Percentiles rank a stretch among this genome's conserved stretches.
phyloP scores from a whole-genome alignment of 352 stramenopile genomes.

The Pilasporangium apinafurcum region DNA sequence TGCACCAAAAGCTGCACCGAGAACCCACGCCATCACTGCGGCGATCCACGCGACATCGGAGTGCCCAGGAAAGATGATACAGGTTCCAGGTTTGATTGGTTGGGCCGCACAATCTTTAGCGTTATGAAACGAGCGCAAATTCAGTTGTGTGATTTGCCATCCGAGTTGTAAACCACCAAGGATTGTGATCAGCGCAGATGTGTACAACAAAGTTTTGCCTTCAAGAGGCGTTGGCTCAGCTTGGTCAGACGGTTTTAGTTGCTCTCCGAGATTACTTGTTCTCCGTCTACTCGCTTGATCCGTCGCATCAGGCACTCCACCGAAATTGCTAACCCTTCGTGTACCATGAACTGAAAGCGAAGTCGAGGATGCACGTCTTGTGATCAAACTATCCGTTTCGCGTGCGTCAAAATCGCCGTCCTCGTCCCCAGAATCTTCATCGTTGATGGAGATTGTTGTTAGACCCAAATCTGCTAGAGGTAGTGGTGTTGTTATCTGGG shows the following conservation, averaged over 20 bases:
- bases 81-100: conserved; percentile 16
- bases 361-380: conserved; percentile 2
- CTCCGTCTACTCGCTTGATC: background rate
- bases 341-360: background rate
- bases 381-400: conserved; percentile 4
- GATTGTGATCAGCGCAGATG: conserved; percentile 24
- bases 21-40: conserved; percentile 30
- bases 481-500: conserved; percentile 1
- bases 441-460: conserved; percentile 7
- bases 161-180: conserved; percentile 27
- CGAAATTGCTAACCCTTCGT: conserved; percentile 2
- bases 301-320: conserved; percentile 1
- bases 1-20: conserved; percentile 24
- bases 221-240: conserved; percentile 4
- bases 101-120: conserved; percentile 14
- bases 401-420: conserved; percentile 1
- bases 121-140: conserved; percentile 33
- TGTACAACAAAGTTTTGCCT: conserved; percentile 24
- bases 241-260: no score
- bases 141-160: conserved; percentile 39
- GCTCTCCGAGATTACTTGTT: no score
- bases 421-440: background rate
- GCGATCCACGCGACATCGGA: conserved; percentile 24
- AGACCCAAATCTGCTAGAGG: background rate
- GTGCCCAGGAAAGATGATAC: conserved; percentile 33